Percentiles rank a stretch among this genome's conserved stretches.
These are phyloP conservation scores for Coemansia sp. DNA, from an alignment of 192 early-diverging fungal genomes.

Conservation along the genomic window DNA sequence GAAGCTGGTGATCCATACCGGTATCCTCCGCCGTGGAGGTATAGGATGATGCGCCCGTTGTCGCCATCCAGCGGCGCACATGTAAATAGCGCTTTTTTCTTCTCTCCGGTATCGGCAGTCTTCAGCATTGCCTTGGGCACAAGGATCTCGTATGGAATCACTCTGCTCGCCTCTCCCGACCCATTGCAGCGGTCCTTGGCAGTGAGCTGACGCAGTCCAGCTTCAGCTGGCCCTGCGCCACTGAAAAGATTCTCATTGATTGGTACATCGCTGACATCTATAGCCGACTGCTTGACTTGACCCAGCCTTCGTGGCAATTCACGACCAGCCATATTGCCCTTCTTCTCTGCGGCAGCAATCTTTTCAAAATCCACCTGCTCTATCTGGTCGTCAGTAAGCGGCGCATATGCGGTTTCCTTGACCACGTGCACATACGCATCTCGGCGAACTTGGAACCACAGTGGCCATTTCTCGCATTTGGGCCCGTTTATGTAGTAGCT, in stretches of 20 bases:
- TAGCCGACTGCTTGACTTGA: conserved; percentile 5
- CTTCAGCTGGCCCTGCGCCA: conserved; percentile 29
- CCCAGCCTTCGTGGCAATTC: conserved; percentile 24
- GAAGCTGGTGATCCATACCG: conserved; percentile 53
- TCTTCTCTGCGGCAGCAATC: conserved; percentile 14
- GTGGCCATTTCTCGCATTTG: conserved; percentile 38
- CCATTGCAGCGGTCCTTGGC: conserved; percentile 9
- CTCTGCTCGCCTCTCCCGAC: not conserved
- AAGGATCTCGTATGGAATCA: conserved; percentile 29
- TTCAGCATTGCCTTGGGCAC: conserved; percentile 15
- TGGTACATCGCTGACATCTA: conserved; percentile 17
- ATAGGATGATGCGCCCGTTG: conserved; percentile 65
- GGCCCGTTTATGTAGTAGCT: conserved; percentile 47
- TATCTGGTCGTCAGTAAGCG: conserved; percentile 31
- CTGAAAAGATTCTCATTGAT: conserved; percentile 24
- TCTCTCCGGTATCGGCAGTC: not conserved
- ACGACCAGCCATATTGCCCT: conserved; percentile 19
- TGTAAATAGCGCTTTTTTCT: conserved; percentile 13
- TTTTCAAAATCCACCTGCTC: conserved; percentile 37
- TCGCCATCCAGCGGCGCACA: conserved; percentile 14
- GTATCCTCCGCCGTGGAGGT: conserved; percentile 78
- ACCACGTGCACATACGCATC: conserved; percentile 26
- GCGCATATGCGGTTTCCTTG: not conserved
- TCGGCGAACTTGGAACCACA: conserved; percentile 42
- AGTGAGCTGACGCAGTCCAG: conserved; percentile 16